Percentiles rank a stretch among this genome's conserved stretches.
These are phyloP conservation scores for Leccinum disarticulatum DNA, from an alignment of 768 basidiomycete genomes.

Conservation along the genomic window DNA sequence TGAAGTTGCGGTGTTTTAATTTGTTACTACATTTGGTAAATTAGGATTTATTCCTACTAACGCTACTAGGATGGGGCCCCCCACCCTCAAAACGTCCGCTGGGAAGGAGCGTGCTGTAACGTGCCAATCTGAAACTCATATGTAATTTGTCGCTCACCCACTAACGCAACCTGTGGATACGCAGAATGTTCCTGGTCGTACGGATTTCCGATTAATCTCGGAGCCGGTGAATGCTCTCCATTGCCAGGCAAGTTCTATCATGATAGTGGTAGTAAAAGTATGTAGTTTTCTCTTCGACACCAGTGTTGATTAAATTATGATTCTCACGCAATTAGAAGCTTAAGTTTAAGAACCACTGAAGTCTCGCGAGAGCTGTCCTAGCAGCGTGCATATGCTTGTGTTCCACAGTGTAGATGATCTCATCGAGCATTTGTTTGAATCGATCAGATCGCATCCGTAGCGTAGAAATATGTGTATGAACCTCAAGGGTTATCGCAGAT, in stretches of 20 bases:
- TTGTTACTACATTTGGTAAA: no score
- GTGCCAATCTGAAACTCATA: no score
- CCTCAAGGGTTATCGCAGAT: neutral
- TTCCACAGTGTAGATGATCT: neutral
- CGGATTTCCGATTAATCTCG: neutral
- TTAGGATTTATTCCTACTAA: no score
- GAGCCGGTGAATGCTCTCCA: neutral
- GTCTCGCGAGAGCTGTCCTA: neutral
- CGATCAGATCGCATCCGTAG: neutral
- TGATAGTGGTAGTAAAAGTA: neutral
- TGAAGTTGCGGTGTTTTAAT: no score
- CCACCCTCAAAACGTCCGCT: no score
- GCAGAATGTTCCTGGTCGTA: neutral
- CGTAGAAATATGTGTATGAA: neutral
- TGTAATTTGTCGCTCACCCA: no score
- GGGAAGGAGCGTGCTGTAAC: no score
- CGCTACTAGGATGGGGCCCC: no score
- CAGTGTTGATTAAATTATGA: neutral
- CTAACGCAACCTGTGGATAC: neutral
- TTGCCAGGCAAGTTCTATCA: neutral
- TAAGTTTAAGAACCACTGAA: neutral
- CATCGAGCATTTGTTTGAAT: neutral
- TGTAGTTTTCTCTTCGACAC: neutral
- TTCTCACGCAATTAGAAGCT: neutral
- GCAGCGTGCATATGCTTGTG: neutral